Evolutionary conservation across 305 asterid species (phyloP).

Genomic region (Fraxinus xanthoxyloides): DNA sequence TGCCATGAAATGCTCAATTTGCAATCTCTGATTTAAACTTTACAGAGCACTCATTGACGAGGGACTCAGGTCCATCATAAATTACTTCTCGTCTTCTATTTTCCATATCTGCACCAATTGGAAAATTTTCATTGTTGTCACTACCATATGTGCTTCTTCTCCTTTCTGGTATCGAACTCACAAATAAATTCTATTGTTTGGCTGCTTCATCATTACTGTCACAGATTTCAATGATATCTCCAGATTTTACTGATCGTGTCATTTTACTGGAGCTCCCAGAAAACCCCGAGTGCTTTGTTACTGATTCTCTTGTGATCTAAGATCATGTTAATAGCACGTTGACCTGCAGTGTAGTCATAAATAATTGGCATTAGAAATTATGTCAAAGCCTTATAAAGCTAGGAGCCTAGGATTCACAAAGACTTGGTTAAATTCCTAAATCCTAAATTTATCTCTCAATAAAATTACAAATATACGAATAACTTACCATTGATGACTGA

Average conservation of each 20-base stretch:
- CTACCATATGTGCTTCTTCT: constrained; percentile 13
- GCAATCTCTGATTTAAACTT: not conserved
- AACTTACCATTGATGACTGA: no score
- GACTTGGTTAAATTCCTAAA: no score
- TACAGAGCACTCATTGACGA: not conserved
- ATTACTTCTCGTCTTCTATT: not conserved
- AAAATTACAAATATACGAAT: no score
- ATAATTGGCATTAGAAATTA: no score
- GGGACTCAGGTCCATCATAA: constrained; percentile 14
- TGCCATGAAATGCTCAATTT: not conserved
- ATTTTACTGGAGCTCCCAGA: not conserved
- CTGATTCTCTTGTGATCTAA: not conserved
- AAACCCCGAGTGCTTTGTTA: not conserved
- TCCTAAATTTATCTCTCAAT: no score
- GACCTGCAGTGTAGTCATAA: no score
- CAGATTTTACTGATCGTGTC: not conserved
- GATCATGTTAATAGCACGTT: not conserved
- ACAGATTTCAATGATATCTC: constrained; percentile 3
- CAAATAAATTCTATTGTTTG: not conserved
- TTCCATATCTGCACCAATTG: not conserved
- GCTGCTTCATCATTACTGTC: constrained; percentile 27
- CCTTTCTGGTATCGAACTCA: constrained; percentile 14
- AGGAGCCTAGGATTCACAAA: no score
- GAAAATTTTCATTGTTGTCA: not conserved
- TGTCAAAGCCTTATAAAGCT: no score